phyloP scores from a whole-genome alignment of 306 rosid species.

The Begonia fuchsioides region DNA sequence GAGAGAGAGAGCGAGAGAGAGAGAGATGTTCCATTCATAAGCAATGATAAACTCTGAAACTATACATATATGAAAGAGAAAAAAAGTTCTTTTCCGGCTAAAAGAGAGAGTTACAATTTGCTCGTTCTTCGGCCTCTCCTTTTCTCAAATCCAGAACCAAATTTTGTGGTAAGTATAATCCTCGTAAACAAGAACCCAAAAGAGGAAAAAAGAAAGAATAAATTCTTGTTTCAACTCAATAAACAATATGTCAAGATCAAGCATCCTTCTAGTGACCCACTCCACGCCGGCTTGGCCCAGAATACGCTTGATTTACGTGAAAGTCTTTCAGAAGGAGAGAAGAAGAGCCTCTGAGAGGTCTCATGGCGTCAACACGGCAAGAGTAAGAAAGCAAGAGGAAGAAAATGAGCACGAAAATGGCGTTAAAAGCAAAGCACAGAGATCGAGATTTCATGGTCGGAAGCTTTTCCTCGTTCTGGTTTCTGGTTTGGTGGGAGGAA shows the following conservation, averaged over 20 bases:
- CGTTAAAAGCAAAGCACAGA: constrained; percentile 16
- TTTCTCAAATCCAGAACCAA: too few species aligned
- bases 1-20: too few species aligned
- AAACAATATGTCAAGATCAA: too few species aligned
- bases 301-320: constrained; percentile 16
- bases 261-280: constrained; percentile 17
- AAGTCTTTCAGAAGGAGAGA: constrained; percentile 3
- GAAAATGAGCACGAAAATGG: constrained; percentile 22
- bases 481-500: constrained; percentile 1
- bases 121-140: too few species aligned
- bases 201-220: background rate
- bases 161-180: too few species aligned
- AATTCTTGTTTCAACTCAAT: background rate
- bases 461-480: background rate
- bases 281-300: constrained; percentile 33
- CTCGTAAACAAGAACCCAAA: background rate
- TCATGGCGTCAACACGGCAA: constrained; percentile 25
- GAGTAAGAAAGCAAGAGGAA: constrained; percentile 27
- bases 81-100: too few species aligned
- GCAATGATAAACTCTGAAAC: too few species aligned
- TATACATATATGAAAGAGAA: too few species aligned
- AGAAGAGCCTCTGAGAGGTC: constrained; percentile 15
- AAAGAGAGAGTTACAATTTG: too few species aligned
- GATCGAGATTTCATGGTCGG: constrained; percentile 15
- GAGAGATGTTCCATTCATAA: too few species aligned